These are phyloP conservation scores for Escovopsis sp. DNA, from an alignment of 2,329 filamentous ascomycete genomes.

Conservation along the genomic window DNA sequence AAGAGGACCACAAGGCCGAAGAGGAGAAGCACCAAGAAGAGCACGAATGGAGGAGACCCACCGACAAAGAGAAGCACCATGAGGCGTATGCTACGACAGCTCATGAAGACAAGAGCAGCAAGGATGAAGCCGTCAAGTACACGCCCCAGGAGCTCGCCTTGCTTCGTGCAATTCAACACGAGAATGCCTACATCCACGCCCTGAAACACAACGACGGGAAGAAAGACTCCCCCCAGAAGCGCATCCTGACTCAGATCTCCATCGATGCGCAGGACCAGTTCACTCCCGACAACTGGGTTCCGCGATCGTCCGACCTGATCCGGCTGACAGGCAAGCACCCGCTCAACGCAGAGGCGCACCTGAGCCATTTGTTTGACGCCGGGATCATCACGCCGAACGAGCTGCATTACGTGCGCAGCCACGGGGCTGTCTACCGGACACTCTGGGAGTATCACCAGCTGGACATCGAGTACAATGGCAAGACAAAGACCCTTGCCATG, in stretches of 20 bases:
- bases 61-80: slow-evolving; percentile 11
- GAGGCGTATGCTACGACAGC: slow-evolving; percentile 6
- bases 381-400: slow-evolving; percentile 81
- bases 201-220: slow-evolving; percentile 25
- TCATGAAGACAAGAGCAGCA: not conserved
- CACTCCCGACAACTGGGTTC: slow-evolving; percentile 72
- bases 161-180: slow-evolving; percentile 21
- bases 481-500: slow-evolving; percentile 19
- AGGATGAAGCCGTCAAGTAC: slow-evolving; percentile 12
- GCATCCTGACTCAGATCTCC: slow-evolving; percentile 8
- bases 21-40: slow-evolving; percentile 4
- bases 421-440: slow-evolving; percentile 68
- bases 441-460: slow-evolving; percentile 69
- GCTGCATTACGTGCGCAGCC: slow-evolving; percentile 84
- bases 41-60: slow-evolving; percentile 8
- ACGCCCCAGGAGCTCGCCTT: slow-evolving; percentile 23
- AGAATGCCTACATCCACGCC: slow-evolving; percentile 25
- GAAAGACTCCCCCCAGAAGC: slow-evolving; percentile 7
- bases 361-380: slow-evolving; percentile 61
- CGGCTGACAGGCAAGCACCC: slow-evolving; percentile 79
- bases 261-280: slow-evolving; percentile 42
- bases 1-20: slow-evolving; percentile 3
- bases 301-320: slow-evolving; percentile 67
- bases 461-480: slow-evolving; percentile 50
- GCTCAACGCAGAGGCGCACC: slow-evolving; percentile 77